Base-by-base conservation (phyloP, 2,329 filamentous ascomycete species). In the Purpureocillium takamizusanense region DNA sequence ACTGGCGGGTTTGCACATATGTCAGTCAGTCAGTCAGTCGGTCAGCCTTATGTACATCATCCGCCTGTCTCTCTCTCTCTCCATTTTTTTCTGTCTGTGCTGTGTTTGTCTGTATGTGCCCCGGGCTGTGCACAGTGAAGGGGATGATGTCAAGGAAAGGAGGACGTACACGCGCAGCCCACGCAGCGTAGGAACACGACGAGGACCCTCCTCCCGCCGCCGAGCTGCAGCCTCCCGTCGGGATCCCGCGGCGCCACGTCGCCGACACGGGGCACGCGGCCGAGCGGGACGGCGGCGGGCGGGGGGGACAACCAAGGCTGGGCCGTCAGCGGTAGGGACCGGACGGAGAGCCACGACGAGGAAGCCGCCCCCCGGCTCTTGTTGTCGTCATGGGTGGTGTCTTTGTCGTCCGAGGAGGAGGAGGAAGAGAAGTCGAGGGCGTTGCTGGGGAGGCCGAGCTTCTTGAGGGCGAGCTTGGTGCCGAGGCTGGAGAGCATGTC, bases 391-490 rank as follows among this genome's bases (percentile, higher is more conserved):
- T 57, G 21, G 45, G 42, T 13, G n/a, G 10, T 3, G 15, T 23
- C 9, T 5, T 28, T 7, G 11, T 16, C 12, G 54, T 58, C 29
- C 57, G 51, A 38, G 57, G 54, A 53, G 52, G 27, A 38, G 43
- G 21, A 23, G 41, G 31, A 47, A 28, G 53, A 45, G 23, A 64
- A 57, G 37, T 69, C 60, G 40, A 78, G 57, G 34, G 66, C 56
- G 46, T 76, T 61, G 55, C 62, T 69, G 30, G 70, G 65, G 39
- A 78, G 54, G 51, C 75, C 74, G 36, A 66, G 66, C 52, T 74
- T 76, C 46, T 66, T 73, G 47, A 79, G 62, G 43, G 74, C 75
- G 46, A 78, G 58, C 56, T 78, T 78, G 33, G 74, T 73, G 13
- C 69, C 67, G 40, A 79, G 57, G 46, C 62, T 70, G 49, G 69